A percentile compares a stretch with the other conserved stretches of the same genome.
Evolutionary conservation across 83 land plant genomes (phyloP).

Genomic region (Thuja plicata): DNA sequence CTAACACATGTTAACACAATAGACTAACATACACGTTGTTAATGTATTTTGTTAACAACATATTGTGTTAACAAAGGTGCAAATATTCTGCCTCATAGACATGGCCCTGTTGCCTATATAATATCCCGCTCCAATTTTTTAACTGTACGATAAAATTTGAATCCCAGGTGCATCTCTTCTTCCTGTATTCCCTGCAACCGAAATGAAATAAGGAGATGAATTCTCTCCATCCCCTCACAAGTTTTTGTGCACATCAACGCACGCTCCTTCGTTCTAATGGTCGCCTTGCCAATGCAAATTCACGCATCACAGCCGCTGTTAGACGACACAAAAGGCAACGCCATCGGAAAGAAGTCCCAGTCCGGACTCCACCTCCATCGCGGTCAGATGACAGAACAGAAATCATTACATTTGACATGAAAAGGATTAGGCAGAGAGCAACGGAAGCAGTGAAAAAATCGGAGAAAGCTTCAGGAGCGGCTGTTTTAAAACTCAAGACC

Average conservation of each 20-base stretch:
- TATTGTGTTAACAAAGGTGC: no score
- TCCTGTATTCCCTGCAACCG: not conserved
- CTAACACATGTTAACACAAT: no score
- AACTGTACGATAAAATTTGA: not conserved
- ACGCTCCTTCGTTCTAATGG: not conserved
- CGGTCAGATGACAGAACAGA: not conserved
- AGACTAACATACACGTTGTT: no score
- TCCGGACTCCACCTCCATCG: no score
- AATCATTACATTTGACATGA: not conserved
- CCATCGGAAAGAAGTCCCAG: not conserved
- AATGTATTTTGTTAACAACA: no score
- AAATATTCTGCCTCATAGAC: no score
- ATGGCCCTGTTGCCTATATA: no score
- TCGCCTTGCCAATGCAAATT: not conserved
- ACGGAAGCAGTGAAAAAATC: not conserved
- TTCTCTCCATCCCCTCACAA: not conserved
- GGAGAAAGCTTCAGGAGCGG: not conserved
- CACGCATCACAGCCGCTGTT: not conserved
- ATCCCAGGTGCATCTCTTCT: not conserved
- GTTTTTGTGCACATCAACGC: not conserved
- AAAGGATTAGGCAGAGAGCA: not conserved
- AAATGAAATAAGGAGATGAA: conserved; percentile 11
- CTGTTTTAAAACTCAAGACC: conserved; percentile 1
- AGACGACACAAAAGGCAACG: not conserved
- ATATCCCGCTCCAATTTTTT: no score